Conservation (phyloP, 352 stramenopile species). For the Globisporangium mamillatum region DNA sequence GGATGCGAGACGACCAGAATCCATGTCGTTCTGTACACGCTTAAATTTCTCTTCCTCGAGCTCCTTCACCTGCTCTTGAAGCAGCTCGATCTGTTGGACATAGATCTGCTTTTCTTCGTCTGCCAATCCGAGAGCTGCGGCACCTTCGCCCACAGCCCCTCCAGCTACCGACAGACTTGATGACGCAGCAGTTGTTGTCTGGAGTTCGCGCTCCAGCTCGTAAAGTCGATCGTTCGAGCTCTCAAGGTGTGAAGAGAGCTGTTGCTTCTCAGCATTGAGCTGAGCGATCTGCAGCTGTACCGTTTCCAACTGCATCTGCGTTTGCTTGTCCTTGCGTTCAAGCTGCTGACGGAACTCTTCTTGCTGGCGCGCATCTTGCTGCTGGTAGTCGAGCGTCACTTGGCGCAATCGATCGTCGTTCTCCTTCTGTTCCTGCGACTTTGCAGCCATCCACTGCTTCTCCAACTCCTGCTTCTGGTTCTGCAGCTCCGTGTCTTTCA, state of each 20-base stretch:
- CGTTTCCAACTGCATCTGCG: slow-evolving; percentile 37
- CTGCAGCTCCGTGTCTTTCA: slow-evolving; percentile 56
- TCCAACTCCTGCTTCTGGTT: slow-evolving; percentile 43
- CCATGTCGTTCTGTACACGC: slow-evolving; percentile 38
- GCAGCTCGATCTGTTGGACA: slow-evolving; percentile 45
- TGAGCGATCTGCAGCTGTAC: slow-evolving; percentile 26
- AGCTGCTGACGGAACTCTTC: slow-evolving; percentile 36
- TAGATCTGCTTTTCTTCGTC: slow-evolving; percentile 61
- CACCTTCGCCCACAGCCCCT: slow-evolving; percentile 5
- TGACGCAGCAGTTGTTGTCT: slow-evolving; percentile 9
- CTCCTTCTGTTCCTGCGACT: slow-evolving; percentile 32
- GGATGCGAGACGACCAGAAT: slow-evolving; percentile 27
- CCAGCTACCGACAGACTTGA: slow-evolving; percentile 7
- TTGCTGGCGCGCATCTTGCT: slow-evolving; percentile 25
- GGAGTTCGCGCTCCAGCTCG: slow-evolving; percentile 32
- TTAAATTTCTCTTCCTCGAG: slow-evolving; percentile 52
- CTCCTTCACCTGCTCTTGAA: slow-evolving; percentile 53
- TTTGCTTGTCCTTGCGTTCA: slow-evolving; percentile 30
- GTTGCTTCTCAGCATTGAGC: slow-evolving; percentile 25
- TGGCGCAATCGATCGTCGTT: slow-evolving; percentile 44
- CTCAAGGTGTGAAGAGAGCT: slow-evolving; percentile 29
- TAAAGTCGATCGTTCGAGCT: slow-evolving; percentile 25
- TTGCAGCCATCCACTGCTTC: slow-evolving; percentile 32
- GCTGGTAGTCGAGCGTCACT: slow-evolving; percentile 26
- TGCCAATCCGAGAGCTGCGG: slow-evolving; percentile 19